Conservation (phyloP, 352 stramenopile species). For the Thalassiosira exigua region DNA sequence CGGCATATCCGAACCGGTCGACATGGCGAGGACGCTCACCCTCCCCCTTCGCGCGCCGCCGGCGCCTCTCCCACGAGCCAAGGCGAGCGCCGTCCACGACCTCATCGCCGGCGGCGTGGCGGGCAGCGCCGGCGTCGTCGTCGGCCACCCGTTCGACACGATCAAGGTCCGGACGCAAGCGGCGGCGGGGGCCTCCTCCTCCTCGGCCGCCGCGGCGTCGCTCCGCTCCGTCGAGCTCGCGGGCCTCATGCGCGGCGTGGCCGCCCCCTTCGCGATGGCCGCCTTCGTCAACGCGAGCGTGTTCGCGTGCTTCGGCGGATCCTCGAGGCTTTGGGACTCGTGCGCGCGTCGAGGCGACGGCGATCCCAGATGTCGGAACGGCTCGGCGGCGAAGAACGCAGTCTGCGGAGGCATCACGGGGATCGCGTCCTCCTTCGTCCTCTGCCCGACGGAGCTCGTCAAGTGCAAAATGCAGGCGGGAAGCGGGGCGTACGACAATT, state of each 20-base stretch:
- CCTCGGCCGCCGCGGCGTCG: constrained; percentile 1
- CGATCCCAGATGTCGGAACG: too few relatives aligned
- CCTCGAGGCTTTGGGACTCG: constrained; percentile 19
- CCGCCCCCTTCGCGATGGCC: too few relatives aligned
- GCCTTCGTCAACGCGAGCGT: too few relatives aligned
- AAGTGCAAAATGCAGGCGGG: constrained; percentile 7
- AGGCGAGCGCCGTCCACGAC: constrained; percentile 16
- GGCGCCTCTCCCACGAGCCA: too few relatives aligned
- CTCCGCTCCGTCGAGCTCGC: constrained; percentile 57
- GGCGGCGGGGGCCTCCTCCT: background rate
- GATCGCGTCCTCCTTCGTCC: constrained; percentile 13
- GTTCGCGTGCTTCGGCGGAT: constrained; percentile 50
- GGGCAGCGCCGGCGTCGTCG: constrained; percentile 20
- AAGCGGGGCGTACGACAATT: background rate
- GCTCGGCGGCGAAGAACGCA: background rate
- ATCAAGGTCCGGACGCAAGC: constrained; percentile 69
- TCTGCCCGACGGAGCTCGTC: constrained; percentile 15
- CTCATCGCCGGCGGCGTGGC: constrained; percentile 22
- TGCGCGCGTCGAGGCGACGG: too few relatives aligned
- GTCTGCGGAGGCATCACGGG: constrained; percentile 19
- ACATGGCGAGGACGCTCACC: too few relatives aligned
- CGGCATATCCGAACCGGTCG: too few relatives aligned
- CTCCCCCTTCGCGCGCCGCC: too few relatives aligned
- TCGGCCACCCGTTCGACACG: constrained; percentile 69
- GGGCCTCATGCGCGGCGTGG: too few relatives aligned